A percentile compares a stretch with the other conserved stretches of the same genome.
Evolutionary conservation across 1,284 basidiomycete genomes (phyloP).

Genomic region (Cryptococcus sp.): DNA sequence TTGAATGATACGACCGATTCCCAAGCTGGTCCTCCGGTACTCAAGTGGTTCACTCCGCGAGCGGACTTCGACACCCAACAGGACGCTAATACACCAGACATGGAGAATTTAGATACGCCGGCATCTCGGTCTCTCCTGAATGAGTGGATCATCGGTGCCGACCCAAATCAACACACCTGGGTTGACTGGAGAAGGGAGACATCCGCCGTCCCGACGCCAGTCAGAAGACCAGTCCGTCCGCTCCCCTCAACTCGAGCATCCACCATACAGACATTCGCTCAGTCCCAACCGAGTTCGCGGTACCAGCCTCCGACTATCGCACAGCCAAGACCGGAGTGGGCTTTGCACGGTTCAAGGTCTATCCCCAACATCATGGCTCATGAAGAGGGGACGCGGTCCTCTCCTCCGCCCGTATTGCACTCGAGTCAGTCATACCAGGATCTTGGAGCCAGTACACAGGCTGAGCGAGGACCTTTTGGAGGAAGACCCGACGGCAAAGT

Average conservation of each 20-base stretch:
- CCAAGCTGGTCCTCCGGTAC: conserved; percentile 5
- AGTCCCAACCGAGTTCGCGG: background rate
- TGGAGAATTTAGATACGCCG: background rate
- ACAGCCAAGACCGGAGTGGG: background rate
- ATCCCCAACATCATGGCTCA: background rate
- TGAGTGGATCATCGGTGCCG: conserved; percentile 26
- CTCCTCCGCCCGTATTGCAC: background rate
- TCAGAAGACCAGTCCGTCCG: background rate
- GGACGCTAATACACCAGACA: background rate
- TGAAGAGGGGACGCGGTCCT: background rate
- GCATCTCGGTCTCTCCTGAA: conserved; percentile 9
- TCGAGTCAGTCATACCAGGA: conserved; percentile 3
- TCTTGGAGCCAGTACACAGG: conserved; percentile 23
- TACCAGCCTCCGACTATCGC: background rate
- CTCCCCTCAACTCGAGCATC: background rate
- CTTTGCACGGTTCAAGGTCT: background rate
- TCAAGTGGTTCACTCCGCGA: conserved; percentile 9
- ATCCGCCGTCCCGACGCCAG: background rate
- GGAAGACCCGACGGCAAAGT: conserved; percentile 15
- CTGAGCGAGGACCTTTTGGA: conserved; percentile 31
- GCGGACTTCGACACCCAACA: background rate
- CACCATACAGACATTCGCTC: background rate
- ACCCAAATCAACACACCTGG: conserved; percentile 22
- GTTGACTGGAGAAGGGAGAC: conserved; percentile 15
- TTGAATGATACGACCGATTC: conserved; percentile 14